Evolutionary conservation across 148 eudicot genomes (phyloP).

Genomic region (Arctostaphylos glauca): DNA sequence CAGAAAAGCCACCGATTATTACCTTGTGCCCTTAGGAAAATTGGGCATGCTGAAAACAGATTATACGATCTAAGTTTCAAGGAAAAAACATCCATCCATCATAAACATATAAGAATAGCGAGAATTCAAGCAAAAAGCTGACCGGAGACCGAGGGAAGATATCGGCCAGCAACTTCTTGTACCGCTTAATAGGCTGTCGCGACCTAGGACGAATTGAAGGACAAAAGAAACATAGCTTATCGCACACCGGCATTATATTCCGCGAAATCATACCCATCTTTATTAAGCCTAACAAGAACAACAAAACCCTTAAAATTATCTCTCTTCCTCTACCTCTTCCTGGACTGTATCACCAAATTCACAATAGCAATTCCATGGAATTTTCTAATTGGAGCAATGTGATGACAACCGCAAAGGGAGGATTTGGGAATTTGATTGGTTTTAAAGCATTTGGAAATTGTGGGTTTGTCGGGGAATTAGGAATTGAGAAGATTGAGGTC

Average conservation of each 20-base stretch:
- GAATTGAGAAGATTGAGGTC: neutral
- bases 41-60: neutral
- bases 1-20: no score
- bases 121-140: slow-evolving; percentile 1
- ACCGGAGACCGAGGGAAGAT: slow-evolving; percentile 76
- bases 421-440: neutral
- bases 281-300: no score
- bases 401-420: neutral
- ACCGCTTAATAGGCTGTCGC: slow-evolving; percentile 82
- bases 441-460: neutral
- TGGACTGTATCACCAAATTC: neutral
- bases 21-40: no score
- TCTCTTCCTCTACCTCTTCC: neutral
- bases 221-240: slow-evolving; percentile 61
- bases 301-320: neutral
- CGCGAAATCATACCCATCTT: slow-evolving; percentile 61
- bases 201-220: slow-evolving; percentile 78
- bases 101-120: neutral
- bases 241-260: slow-evolving; percentile 63
- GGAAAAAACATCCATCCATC: neutral
- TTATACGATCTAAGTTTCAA: neutral
- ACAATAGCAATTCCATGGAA: neutral
- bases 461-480: no score
- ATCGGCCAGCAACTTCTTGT: slow-evolving; percentile 74
- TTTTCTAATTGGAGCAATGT: neutral